A percentile compares a stretch with the other conserved stretches of the same genome.
Evolutionary conservation across 2,329 filamentous ascomycete genomes (phyloP).

Genomic region (Cadophora malorum): DNA sequence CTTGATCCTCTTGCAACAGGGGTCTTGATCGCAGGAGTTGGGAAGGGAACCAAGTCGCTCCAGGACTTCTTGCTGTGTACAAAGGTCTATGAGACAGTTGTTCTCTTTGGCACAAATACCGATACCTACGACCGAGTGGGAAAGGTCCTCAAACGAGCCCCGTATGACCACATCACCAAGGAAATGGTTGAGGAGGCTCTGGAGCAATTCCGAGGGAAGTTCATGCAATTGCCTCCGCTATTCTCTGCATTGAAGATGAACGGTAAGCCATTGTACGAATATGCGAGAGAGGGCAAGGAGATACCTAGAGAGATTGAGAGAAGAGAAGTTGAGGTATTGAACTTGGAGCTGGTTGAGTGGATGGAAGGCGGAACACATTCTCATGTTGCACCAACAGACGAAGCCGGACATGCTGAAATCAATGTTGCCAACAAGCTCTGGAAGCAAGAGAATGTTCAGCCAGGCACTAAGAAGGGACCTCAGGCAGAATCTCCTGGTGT

Average conservation of each 20-base stretch:
- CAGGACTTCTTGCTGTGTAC: constrained; percentile 83
- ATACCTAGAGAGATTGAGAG: constrained; percentile 86
- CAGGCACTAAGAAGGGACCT: constrained; percentile 22
- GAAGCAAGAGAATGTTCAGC: constrained; percentile 60
- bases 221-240: constrained; percentile 88
- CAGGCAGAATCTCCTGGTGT: neutral
- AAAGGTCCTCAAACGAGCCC: constrained; percentile 76
- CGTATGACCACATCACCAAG: constrained; percentile 82
- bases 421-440: constrained; percentile 76
- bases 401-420: constrained; percentile 78
- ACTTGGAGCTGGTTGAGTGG: constrained; percentile 85
- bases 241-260: constrained; percentile 94
- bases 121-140: constrained; percentile 91
- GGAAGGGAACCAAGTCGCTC: constrained; percentile 84
- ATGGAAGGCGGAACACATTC: constrained; percentile 81
- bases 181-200: constrained; percentile 80
- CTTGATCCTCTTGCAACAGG: constrained; percentile 94
- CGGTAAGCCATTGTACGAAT: constrained; percentile 95
- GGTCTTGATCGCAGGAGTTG: constrained; percentile 87
- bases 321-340: constrained; percentile 76
- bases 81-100: constrained; percentile 89
- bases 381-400: constrained; percentile 79
- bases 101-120: constrained; percentile 90
- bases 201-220: constrained; percentile 77
- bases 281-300: constrained; percentile 86